Conservation (phyloP, 768 basidiomycete species). For the Mycena alexandri region DNA sequence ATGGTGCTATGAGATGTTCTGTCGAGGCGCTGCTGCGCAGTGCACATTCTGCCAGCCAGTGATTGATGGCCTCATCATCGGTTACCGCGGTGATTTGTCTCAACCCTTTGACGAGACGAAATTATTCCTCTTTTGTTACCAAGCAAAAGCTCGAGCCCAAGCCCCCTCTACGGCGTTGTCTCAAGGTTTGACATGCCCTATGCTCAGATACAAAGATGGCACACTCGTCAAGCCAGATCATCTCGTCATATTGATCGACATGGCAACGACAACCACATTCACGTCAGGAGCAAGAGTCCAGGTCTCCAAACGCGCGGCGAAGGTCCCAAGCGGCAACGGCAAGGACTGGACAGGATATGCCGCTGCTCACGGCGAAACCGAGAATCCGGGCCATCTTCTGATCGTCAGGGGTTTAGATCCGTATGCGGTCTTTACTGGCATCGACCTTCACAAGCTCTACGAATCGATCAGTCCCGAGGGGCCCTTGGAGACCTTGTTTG, state of each 20-base stretch:
- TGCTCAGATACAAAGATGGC: neutral
- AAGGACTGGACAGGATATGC: neutral
- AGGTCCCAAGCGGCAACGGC: neutral
- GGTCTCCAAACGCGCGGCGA: neutral
- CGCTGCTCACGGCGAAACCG: neutral
- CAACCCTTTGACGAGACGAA: neutral
- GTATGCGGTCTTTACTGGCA: constrained; percentile 1
- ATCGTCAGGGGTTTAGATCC: neutral
- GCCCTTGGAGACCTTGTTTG: no score
- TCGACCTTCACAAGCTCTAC: neutral
- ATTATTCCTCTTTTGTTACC: neutral
- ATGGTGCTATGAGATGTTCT: constrained; percentile 18
- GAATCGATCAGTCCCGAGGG: no score
- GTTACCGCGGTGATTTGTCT: neutral
- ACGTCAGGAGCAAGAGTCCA: neutral
- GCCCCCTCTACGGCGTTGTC: neutral
- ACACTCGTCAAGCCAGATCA: constrained; percentile 4
- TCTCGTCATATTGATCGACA: constrained; percentile 3
- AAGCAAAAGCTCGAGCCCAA: constrained; percentile 3
- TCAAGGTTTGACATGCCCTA: neutral
- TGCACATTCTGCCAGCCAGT: constrained; percentile 11
- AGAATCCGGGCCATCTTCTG: neutral
- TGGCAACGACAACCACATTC: neutral
- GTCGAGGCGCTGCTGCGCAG: constrained; percentile 13
- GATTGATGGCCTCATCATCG: constrained; percentile 15